Conservation (phyloP, 2,329 filamentous ascomycete species). For the Aureobasidium lini region DNA sequence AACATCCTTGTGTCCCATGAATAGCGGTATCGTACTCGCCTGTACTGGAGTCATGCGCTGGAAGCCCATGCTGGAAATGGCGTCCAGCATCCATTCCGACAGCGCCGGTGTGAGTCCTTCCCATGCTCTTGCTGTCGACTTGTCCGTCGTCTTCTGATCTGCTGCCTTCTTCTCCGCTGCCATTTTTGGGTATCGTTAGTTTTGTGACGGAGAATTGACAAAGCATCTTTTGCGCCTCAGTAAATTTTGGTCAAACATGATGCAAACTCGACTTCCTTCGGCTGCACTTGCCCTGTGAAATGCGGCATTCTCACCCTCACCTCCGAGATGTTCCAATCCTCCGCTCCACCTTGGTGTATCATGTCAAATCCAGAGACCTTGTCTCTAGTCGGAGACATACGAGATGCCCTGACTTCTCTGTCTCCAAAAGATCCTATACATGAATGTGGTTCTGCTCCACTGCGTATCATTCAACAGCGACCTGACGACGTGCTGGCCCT, state of each 20-base stretch:
- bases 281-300: conserved; percentile 1
- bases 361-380: not conserved
- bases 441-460: conserved; percentile 34
- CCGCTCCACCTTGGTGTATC: not conserved
- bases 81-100: conserved; percentile 79
- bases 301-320: not conserved
- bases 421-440: conserved; percentile 26
- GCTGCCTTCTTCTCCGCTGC: not conserved
- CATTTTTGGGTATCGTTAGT: not conserved
- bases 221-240: not conserved
- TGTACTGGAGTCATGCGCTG: conserved; percentile 89
- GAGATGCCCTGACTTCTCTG: not conserved
- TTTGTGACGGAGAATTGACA: not conserved
- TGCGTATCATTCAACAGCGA: conserved; percentile 29
- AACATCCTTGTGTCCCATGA: conserved; percentile 84
- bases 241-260: conserved; percentile 11
- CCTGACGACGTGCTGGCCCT: conserved; percentile 50
- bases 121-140: conserved; percentile 50
- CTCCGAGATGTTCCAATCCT: not conserved
- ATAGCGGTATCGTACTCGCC: conserved; percentile 80
- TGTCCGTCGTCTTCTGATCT: conserved; percentile 11
- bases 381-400: not conserved
- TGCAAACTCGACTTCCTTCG: conserved; percentile 8
- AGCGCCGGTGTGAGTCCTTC: conserved; percentile 61
- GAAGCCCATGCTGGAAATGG: conserved; percentile 78